Evolutionary conservation across 805 yeast genomes (phyloP), one percentile per base, ranked within the genome.

Genomic region (Wickerhamiella cacticola): DNA sequence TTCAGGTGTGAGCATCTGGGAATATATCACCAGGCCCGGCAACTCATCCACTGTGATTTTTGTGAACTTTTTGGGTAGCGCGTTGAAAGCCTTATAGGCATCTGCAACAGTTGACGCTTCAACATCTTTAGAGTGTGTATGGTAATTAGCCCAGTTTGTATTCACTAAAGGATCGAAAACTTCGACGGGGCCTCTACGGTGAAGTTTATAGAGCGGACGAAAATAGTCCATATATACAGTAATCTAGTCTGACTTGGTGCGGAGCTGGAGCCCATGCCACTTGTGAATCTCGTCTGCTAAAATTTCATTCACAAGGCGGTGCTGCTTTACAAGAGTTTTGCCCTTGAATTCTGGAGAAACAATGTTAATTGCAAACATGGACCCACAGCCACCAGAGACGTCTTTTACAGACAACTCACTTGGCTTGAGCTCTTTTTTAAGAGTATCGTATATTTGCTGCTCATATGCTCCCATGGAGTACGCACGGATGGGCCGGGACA

Each of bases 371-470:
- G 95, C 86, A 66, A 86, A 92, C 98, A 92, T 92, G 5, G 96
- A 87, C 1, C 98, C 98, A 66, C 98, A 92, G 0, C 98, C 98
- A 16, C 89, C 97, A 23, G 92, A 80, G 7, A 89, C 78, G 61
- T 89, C 97, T 53, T 72, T 69, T 5, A 89, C 96, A 23, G 72
- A 70, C 41, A 88, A 66, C 29, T 64, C 65, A 25, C 66, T 62
- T 1, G 98, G 96, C 5, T 68, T 55, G 42, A 89, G 74, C 48
- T 72, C 72, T 21, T 68, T 63, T 9, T 69, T 57, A 34, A 87
- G 67, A 48, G 76, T 76, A 22, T 70, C 65, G 58, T 68, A 79
- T 22, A 87, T 74, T 60, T 79, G 70, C 45, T 67, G 61, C 63
- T 87, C 95, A 57, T 80, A 79, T 15, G 71, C 78, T 52, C 71